Evolutionary conservation across 2,329 filamentous ascomycete species (phyloP), one percentile per base, ranked within the genome.

Genomic region (Mycosphaerella arachidis): DNA sequence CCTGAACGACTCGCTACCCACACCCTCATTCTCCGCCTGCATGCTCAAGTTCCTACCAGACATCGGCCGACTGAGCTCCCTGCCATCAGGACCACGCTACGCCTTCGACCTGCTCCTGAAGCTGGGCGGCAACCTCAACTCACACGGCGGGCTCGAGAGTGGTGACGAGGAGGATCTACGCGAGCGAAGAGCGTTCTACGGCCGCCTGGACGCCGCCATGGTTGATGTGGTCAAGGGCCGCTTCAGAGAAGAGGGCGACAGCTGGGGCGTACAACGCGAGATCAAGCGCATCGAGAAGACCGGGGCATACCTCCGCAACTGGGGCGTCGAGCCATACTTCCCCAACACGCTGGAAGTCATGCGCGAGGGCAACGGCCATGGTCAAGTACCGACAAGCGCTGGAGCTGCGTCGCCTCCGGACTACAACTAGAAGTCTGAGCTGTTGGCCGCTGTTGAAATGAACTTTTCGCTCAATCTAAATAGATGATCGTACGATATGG

Each of bases 201-300:
- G 66, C 37, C 67, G 75, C 3, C 72, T 83, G 3, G 80, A 83
- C 62, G 71, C 75, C 48, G 75, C 76, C 58, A 82, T 83, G 80
- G 79, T 81, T 30, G 79, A 81, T 27, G 78, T 82, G 30, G 79
- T 82, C n/a, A 72, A 75, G 31, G 75, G 78, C 35, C 72, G 80
- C 13, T 81, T 82, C 67, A 59, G 70, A 30, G 77, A 78, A 62
- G 79, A 82, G 66, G 76, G 77, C 56, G 80, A 81, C 58, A 77
- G 80, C 56, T 82, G 80, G 80, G 76, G 77, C 27, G 79, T 82
- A 16, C 72, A 74, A 66, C 70, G 79, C 52, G 80, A 83, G 68
- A 80, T 83, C 65, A 82, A 82, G 76, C 73, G 80, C 55, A 81
- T 83, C 61, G 80, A 83, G 72, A 82, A 82, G 76, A 83, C 80